Base-by-base conservation (phyloP, 208 protist genomes). In the Zelonia costaricensis region DNA sequence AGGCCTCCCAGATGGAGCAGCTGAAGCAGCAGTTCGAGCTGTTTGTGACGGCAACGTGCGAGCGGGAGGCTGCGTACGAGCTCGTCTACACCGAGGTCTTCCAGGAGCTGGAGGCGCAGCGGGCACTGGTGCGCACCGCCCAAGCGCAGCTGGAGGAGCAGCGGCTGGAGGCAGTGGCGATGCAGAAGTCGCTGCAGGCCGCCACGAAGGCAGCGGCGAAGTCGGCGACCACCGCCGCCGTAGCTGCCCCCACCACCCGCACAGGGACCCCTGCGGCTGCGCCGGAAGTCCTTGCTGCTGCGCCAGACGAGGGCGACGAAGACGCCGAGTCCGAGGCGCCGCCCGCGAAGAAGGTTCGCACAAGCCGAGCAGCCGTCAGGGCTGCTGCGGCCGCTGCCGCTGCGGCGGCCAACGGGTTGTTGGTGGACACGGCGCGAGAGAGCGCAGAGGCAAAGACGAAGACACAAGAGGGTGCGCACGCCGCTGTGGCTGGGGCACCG, bases 31-130 rank as follows among this genome's bases (percentile, higher is more conserved):
- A 82, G 38, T 90, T 93, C 55, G 80, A 90, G 59, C 57, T 71
- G 4, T 93, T 93, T 58, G 81, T 88, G 20, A 76, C 66, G 16
- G 68, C 74, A 40, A 68, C 74, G 10, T 78, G 73, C 51, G 83
- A 93, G 78, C 77, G 87, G 8, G 83, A 93, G 66, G 80, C 75
- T 30, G 82, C 54, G 7, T 93, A 86, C 57, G 78, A 80, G 61
- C 48, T 77, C 30, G 79, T 91, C 5, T 82, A 88, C 65, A 31
- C 48, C 16, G 47, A 60, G n/a, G 35, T 82, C 1, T 64, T 72
- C 43, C 74, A 60, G 13, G 81, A 93, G 52, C 28, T 87, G 44
- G 74, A 71, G 56, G 78, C 79, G 65, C 59, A 75, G n/a, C 42
- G 67, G 45, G 60, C 38, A 13, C 49, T 69, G 2, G 57, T 51